Evolutionary conservation across 108 stramenopile genomes (phyloP).

Genomic region (Cyclostephanos invisitatus): DNA sequence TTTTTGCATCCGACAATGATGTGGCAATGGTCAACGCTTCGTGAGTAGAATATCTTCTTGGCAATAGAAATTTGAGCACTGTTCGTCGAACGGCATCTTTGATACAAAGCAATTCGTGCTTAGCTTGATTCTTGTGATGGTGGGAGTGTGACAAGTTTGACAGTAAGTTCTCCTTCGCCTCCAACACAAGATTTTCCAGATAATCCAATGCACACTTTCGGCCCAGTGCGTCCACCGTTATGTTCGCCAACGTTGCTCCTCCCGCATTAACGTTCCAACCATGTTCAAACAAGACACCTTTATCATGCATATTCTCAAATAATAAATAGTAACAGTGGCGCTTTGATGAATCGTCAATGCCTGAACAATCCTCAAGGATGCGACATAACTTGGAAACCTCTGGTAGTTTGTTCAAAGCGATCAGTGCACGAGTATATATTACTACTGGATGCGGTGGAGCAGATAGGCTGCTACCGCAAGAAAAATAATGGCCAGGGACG

Average conservation of each 20-base stretch:
- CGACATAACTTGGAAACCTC: constrained; percentile 26
- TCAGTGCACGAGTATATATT: constrained; percentile 23
- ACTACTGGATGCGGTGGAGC: constrained; percentile 33
- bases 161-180: constrained; percentile 30
- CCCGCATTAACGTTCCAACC: constrained; percentile 4
- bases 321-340: constrained; percentile 29
- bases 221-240: constrained; percentile 25
- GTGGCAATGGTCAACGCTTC: constrained; percentile 38
- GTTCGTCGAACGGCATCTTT: constrained; percentile 48
- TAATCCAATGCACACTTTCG: constrained; percentile 36
- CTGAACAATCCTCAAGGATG: constrained; percentile 30
- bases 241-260: constrained; percentile 27
- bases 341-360: constrained; percentile 10
- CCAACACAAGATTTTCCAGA: constrained; percentile 12
- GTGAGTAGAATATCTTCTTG: constrained; percentile 26
- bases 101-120: constrained; percentile 24
- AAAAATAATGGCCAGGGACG: constrained; percentile 11
- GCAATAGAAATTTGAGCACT: constrained; percentile 38
- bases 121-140: background rate
- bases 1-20: constrained; percentile 31
- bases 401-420: constrained; percentile 8
- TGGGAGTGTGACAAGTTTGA: background rate
- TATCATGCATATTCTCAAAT: constrained; percentile 38
- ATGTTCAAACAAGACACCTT: constrained; percentile 36
- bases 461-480: background rate